Percentiles rank a stretch among this genome's conserved stretches.
Conservation (phyloP, 345 rosid genomes). For the Reutealis trisperma region DNA sequence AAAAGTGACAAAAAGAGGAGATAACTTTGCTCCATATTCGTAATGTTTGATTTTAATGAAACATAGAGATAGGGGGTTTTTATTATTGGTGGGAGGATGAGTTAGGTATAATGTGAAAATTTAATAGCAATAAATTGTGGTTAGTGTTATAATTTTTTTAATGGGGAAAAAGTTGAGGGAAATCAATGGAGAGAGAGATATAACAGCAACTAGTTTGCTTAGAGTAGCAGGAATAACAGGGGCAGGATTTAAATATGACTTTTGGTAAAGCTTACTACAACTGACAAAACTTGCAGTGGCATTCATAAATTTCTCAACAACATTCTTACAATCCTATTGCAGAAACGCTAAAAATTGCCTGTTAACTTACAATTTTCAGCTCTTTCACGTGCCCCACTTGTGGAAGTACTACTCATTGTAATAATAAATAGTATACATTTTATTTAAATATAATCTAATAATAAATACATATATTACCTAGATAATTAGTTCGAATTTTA, state of each 20-base stretch:
- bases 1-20: neutral
- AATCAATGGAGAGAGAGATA: conserved; percentile 12
- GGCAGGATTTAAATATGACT: neutral
- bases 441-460: no score
- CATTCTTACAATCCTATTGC: neutral
- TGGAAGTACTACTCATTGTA: neutral
- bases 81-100: neutral
- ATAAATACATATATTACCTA: no score
- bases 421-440: no score
- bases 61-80: neutral
- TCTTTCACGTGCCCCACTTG: neutral
- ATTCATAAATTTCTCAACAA: neutral
- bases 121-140: conserved; percentile 2
- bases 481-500: no score
- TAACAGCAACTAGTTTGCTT: conserved; percentile 12
- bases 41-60: neutral
- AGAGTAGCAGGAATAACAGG: conserved; percentile 4
- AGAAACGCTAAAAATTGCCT: neutral
- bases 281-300: neutral
- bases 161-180: no score
- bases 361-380: neutral
- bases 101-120: conserved; percentile 5
- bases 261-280: neutral
- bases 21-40: neutral
- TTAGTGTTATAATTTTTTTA: neutral